Percentiles rank a stretch among this genome's conserved stretches.
Evolutionary conservation across 1,139 yeast genomes (phyloP).

Genomic region (Candida sp.): DNA sequence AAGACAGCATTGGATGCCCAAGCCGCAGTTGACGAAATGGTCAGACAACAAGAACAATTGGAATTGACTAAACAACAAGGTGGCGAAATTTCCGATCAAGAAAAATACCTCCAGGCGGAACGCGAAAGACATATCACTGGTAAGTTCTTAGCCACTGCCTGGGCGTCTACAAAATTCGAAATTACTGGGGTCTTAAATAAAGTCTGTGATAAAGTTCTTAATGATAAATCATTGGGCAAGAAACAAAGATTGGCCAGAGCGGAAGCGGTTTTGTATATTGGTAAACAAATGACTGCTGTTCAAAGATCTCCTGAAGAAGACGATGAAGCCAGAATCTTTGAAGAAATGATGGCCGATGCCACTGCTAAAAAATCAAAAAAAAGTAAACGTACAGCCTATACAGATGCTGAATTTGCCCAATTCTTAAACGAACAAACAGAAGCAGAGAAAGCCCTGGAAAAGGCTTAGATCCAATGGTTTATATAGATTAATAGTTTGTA

Average conservation of each 20-base stretch:
- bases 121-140: constrained; percentile 68
- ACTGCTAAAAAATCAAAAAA: constrained; percentile 45
- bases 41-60: constrained; percentile 48
- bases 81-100: constrained; percentile 34
- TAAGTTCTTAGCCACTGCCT: constrained; percentile 70
- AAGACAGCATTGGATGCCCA: constrained; percentile 45
- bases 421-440: constrained; percentile 2
- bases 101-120: constrained; percentile 53
- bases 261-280: constrained; percentile 55
- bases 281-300: constrained; percentile 52
- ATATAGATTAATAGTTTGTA: too few relatives aligned
- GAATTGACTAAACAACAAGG: constrained; percentile 27
- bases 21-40: constrained; percentile 35
- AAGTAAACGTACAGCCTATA: constrained; percentile 5
- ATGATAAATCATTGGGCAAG: constrained; percentile 50
- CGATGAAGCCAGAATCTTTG: constrained; percentile 72
- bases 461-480: neutral
- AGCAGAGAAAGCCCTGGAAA: neutral
- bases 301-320: constrained; percentile 67
- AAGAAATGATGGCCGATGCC: constrained; percentile 72
- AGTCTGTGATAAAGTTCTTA: constrained; percentile 58
- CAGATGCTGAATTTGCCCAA: neutral
- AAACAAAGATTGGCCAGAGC: constrained; percentile 58
- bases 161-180: constrained; percentile 79
- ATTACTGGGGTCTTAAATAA: constrained; percentile 63